Percentiles rank a stretch among this genome's conserved stretches.
phyloP scores from a whole-genome alignment of 768 basidiomycete genomes.

The Rhodotorula diobovata region DNA sequence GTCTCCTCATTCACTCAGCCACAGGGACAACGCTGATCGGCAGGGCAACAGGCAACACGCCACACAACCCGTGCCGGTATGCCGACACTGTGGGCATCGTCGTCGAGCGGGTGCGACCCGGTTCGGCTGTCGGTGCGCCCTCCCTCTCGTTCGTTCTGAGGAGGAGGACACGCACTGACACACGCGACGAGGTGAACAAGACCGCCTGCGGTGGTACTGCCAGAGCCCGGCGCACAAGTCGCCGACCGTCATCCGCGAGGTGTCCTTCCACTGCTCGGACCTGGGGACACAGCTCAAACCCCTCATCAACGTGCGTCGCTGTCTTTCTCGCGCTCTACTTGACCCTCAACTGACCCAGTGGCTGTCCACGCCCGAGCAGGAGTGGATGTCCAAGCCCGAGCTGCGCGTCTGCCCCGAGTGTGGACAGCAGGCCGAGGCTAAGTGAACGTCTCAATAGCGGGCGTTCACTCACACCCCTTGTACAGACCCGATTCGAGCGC shows the following conservation, averaged over 20 bases:
- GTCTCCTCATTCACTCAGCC: constrained; percentile 24
- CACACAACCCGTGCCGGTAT: constrained; percentile 90
- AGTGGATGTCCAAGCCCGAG: constrained; percentile 67
- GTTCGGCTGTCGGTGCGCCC: constrained; percentile 63
- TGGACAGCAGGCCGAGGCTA: constrained; percentile 60
- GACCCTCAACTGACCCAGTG: not conserved
- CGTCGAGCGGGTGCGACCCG: constrained; percentile 76
- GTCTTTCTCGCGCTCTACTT: not conserved
- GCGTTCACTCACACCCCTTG: too few relatives aligned
- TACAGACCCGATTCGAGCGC: too few relatives aligned
- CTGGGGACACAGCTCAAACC: constrained; percentile 91
- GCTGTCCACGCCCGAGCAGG: constrained; percentile 44
- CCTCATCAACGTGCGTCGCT: constrained; percentile 56
- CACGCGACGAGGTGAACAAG: constrained; percentile 50
- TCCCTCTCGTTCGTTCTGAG: not conserved
- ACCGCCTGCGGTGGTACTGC: constrained; percentile 91
- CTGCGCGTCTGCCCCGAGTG: constrained; percentile 69
- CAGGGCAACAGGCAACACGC: constrained; percentile 70
- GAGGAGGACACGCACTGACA: not conserved
- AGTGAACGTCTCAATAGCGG: constrained; percentile 46
- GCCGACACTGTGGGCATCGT: constrained; percentile 87
- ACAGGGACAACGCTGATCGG: not conserved
- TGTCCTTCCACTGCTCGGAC: constrained; percentile 79
- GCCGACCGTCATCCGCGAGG: constrained; percentile 76
- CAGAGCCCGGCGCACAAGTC: constrained; percentile 55